Conservation (phyloP, 2,329 filamentous ascomycete species). For the Scortechinia acanthostroma region DNA sequence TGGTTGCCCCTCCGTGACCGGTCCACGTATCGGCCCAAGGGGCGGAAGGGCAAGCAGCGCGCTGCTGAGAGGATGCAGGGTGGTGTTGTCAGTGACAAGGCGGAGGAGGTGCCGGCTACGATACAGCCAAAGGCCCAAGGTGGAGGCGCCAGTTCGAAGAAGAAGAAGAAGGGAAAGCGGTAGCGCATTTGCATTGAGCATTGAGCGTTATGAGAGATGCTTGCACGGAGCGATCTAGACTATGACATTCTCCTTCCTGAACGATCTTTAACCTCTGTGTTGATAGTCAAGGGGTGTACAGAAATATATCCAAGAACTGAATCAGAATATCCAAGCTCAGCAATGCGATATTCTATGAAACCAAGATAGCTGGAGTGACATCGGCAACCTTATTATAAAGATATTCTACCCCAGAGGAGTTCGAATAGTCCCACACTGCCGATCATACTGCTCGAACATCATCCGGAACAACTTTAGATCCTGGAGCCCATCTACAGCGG, state of each 20-base stretch:
- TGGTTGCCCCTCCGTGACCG: conserved; percentile 62
- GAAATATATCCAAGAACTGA: too few relatives aligned
- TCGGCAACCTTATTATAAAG: too few relatives aligned
- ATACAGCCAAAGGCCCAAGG: neutral
- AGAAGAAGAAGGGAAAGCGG: conserved; percentile 3
- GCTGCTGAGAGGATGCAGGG: conserved; percentile 50
- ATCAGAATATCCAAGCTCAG: too few relatives aligned
- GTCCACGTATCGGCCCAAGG: conserved; percentile 54
- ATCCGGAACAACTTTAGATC: neutral
- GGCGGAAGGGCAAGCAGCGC: conserved; percentile 43
- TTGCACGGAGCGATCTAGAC: too few relatives aligned
- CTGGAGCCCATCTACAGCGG: neutral
- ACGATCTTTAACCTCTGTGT: too few relatives aligned
- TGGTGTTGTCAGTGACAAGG: conserved; percentile 38
- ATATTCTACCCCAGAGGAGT: neutral
- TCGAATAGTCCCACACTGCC: neutral
- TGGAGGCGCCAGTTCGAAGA: neutral
- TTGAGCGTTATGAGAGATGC: too few relatives aligned
- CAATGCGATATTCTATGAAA: too few relatives aligned
- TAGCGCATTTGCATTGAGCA: neutral
- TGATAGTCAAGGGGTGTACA: too few relatives aligned
- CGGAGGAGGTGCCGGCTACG: conserved; percentile 17
- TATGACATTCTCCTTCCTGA: too few relatives aligned
- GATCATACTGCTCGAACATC: neutral
- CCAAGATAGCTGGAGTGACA: too few relatives aligned